Conservation (phyloP, 1,284 basidiomycete genomes). For the Caloboletus firmus region DNA sequence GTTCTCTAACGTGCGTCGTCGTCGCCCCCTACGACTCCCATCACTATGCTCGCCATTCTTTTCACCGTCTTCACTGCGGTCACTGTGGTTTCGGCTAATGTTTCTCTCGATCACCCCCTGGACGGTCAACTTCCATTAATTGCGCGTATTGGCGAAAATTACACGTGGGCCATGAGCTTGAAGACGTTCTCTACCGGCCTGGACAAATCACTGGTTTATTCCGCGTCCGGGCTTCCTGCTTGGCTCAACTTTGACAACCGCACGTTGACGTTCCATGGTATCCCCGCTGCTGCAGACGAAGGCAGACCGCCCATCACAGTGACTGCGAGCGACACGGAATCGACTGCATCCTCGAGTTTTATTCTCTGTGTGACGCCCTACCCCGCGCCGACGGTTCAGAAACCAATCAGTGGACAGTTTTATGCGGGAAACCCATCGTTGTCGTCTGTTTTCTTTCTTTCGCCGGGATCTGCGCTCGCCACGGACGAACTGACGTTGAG, state of each 20-base stretch:
- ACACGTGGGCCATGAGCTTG: conserved; percentile 62
- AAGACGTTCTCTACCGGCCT: conserved; percentile 58
- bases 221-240: conserved; percentile 50
- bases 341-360: conserved; percentile 52
- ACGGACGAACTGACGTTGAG: conserved; percentile 63
- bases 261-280: conserved; percentile 55
- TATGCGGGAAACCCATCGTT: conserved; percentile 55
- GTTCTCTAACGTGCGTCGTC: conserved; percentile 43
- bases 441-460: conserved; percentile 65
- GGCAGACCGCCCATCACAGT: conserved; percentile 57
- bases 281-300: conserved; percentile 54
- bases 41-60: conserved; percentile 68
- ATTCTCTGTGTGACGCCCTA: conserved; percentile 61
- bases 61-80: conserved; percentile 45
- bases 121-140: conserved; percentile 62
- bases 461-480: conserved; percentile 54
- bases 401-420: conserved; percentile 64
- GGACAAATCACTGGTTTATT: conserved; percentile 44
- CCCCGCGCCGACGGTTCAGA: conserved; percentile 54
- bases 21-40: conserved; percentile 44
- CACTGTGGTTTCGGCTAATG: conserved; percentile 39
- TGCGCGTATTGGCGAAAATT: conserved; percentile 57
- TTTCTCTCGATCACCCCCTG: conserved; percentile 52
- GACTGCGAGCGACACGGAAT: conserved; percentile 50
- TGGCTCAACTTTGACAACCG: conserved; percentile 68